Percentiles rank a stretch among this genome's conserved stretches.
These are phyloP conservation scores for Microsporum ferrugineum DNA, from an alignment of 2,329 filamentous ascomycete genomes.

Conservation along the genomic window DNA sequence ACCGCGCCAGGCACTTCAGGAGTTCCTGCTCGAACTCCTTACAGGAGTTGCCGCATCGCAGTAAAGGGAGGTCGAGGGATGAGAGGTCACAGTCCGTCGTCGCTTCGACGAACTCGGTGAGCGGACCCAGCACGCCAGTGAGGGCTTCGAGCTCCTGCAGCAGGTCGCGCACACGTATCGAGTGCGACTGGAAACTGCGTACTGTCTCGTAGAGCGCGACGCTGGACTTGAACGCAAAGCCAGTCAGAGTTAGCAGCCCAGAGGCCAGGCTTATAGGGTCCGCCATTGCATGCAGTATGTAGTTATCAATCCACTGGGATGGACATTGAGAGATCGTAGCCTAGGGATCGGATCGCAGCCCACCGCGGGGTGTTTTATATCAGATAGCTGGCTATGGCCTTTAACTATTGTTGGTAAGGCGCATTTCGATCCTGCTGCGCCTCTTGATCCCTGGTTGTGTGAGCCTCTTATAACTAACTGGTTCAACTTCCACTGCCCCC, in stretches of 20 bases:
- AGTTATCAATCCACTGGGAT: too few species aligned
- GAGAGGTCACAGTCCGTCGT: background rate
- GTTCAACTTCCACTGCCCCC: too few species aligned
- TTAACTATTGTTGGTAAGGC: too few species aligned
- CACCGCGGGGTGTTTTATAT: too few species aligned
- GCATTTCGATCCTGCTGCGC: too few species aligned
- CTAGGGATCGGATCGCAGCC: too few species aligned
- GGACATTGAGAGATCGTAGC: too few species aligned
- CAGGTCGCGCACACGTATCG: background rate
- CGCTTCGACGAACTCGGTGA: background rate
- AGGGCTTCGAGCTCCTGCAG: background rate
- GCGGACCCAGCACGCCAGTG: background rate
- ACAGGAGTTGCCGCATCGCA: background rate
- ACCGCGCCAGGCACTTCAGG: background rate
- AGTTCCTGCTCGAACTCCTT: background rate
- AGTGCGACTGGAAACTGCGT: background rate
- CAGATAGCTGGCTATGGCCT: too few species aligned
- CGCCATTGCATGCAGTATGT: too few species aligned
- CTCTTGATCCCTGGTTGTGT: too few species aligned
- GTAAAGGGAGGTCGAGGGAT: background rate
- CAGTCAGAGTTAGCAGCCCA: background rate
- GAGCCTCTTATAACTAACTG: too few species aligned
- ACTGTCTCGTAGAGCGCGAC: background rate
- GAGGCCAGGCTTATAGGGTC: background rate
- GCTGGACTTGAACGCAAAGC: background rate